Base-by-base conservation (phyloP, 768 basidiomycete species). In the Tephrocybe sp. region DNA sequence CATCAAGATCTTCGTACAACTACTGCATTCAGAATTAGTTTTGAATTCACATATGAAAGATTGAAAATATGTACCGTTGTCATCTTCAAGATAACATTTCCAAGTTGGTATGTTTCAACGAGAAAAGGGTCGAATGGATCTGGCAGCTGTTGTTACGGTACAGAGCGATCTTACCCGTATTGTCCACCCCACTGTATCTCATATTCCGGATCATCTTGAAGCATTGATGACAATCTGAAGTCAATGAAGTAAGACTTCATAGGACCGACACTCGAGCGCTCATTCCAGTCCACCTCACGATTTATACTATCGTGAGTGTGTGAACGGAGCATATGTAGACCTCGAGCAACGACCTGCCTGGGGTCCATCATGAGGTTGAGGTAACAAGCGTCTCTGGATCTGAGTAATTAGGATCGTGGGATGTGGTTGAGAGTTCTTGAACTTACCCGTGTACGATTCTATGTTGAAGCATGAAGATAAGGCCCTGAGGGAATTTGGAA, bases 401-500 rank as follows among this genome's bases (percentile, higher is more conserved):
- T n/a, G n/a, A 12, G 28, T 12, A 6, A 30, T 7, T 30, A 30
- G 12, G 28, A 6, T 6, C 28, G 28, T 6, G 6, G 28, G 28
- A 6, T 6, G 28, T 12, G 28, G 6, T 30, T 30, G 6, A 30
- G 12, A 30, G 28, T 6, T 6, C 32, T 11, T 21, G 24, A n/a
- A 32, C 38, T 16, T 34, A 55, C 57, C 50, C 13, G 39, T 58
- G 54, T 0, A 47, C 42, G 13, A 55, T 38, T 19, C 54, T 25
- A 28, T 52, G 34, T 25, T 43, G 3, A 34, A 53, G 57, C 54
- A 58, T 52, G 31, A 55, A 58, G 24, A 47, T 34, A 15, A 50
- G 45, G 9, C 47, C 54, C 47, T 55, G 24, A 1, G 26, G n/a
- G n/a, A n/a, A 13, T 18, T 16, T 11, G n/a, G 34, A n/a, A 16